A percentile compares a stretch with the other conserved stretches of the same genome.
These are phyloP conservation scores for Davidsoniella virescens DNA, from an alignment of 2,329 filamentous ascomycete genomes.

Conservation along the genomic window DNA sequence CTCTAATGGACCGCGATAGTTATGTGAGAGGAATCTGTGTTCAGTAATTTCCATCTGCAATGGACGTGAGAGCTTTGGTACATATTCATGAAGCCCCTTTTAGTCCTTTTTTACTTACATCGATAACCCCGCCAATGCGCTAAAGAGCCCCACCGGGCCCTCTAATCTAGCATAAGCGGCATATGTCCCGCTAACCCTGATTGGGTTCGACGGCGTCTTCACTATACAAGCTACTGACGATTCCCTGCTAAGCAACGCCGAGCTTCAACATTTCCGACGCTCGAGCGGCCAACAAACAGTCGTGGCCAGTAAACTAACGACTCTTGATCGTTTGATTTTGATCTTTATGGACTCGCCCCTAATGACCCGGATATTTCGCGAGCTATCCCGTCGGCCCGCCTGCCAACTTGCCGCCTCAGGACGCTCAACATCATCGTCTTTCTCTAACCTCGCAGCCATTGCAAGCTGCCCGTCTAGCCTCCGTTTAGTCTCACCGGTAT, in stretches of 20 bases:
- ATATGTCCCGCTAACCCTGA: neutral
- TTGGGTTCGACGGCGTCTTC: neutral
- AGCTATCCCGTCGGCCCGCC: slow-evolving; percentile 57
- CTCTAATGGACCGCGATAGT: too few relatives aligned
- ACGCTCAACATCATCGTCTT: slow-evolving; percentile 21
- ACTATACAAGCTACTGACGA: neutral
- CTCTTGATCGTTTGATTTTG: slow-evolving; percentile 6
- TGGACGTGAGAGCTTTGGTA: too few relatives aligned
- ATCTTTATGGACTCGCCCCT: slow-evolving; percentile 57
- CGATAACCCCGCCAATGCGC: slow-evolving; percentile 11
- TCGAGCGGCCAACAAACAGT: too few relatives aligned
- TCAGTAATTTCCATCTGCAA: too few relatives aligned
- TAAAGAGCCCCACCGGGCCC: neutral
- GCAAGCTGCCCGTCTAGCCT: neutral
- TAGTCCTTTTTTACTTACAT: neutral
- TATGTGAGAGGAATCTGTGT: too few relatives aligned
- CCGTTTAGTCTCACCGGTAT: neutral
- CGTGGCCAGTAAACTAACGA: neutral
- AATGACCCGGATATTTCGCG: slow-evolving; percentile 63
- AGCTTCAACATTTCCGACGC: too few relatives aligned
- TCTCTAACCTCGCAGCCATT: slow-evolving; percentile 7
- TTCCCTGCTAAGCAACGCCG: neutral
- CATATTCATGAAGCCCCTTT: too few relatives aligned
- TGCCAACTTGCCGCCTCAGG: slow-evolving; percentile 32
- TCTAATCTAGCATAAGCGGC: neutral